Evolutionary conservation across 352 stramenopile genomes (phyloP), one percentile per base, ranked within the genome.

Genomic region (Phytophthora aleatoria): DNA sequence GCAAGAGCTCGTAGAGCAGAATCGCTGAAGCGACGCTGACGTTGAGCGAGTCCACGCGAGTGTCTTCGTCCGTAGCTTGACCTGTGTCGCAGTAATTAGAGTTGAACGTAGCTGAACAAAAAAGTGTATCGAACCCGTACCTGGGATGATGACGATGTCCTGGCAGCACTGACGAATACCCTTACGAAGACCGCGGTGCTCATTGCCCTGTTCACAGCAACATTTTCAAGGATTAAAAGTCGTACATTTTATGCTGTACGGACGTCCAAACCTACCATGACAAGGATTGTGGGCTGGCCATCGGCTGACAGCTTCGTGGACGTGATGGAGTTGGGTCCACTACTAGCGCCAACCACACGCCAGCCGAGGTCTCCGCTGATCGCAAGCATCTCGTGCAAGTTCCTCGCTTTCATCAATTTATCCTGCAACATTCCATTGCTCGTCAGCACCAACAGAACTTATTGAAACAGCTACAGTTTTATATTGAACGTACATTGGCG

Each of bases 31-130:
- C 86, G 10, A 92, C 86, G 26, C 83, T 92, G 26, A 94, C 82
- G 61, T 94, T 94, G 16, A 94, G 78, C 12, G 86, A 94, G 68
- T 94, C 83, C 5, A 94, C 86, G 30, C 62, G 73, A 8, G 85
- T 88, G 45, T 89, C 74, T 68, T 79, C 69, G 24, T 92, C 80
- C 8, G 73, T 71, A n/a, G 70, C 72, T 52, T 82, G 71, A 13
- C 70, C 79, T 88, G 43, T 31, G 11, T 45, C 36, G 10, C 15
- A 42, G 38, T 41, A 39, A 45, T 55, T 60, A 49, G 30, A 61
- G 30, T 42, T 47, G 36, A 47, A 47, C 42, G 38, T 28, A 56
- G 28, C 5, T 44, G 12, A 57, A 35, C 16, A 28, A 56, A 55
- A 61, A 42, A 47, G 12, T 9, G 58, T 49, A 49, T 39, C 20